Evolutionary conservation across 352 stramenopile genomes (phyloP).

Genomic region (Albugo candida): DNA sequence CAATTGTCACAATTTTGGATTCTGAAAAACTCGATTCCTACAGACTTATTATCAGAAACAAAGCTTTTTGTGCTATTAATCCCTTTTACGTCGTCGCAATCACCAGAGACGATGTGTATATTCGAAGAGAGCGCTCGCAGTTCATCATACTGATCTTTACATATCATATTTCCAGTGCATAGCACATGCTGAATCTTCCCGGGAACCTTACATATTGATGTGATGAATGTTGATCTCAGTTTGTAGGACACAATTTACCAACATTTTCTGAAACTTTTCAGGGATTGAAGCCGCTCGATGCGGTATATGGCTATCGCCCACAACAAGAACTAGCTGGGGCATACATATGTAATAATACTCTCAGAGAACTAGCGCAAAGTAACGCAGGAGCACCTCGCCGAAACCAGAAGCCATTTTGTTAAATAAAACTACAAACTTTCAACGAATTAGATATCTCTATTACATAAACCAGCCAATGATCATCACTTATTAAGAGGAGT

Average conservation of each 20-base stretch:
- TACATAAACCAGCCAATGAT: too few relatives aligned
- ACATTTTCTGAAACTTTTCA: conserved; percentile 92
- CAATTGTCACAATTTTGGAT: conserved; percentile 89
- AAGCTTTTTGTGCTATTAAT: neutral
- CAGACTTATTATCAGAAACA: neutral
- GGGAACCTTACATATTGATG: conserved; percentile 60
- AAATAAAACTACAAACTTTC: neutral
- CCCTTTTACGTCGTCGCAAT: conserved; percentile 79
- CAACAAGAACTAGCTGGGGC: conserved; percentile 87
- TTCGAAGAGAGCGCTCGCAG: conserved; percentile 90
- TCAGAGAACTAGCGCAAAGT: neutral
- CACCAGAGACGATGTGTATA: conserved; percentile 89
- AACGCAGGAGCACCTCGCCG: conserved; percentile 18
- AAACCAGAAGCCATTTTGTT: conserved; percentile 34
- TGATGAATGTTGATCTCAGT: neutral
- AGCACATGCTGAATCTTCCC: conserved; percentile 98
- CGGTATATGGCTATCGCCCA: conserved; percentile 95
- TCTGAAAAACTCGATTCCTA: conserved; percentile 82
- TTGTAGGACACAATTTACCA: conserved; percentile 16
- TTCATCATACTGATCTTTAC: conserved; percentile 90
- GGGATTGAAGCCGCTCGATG: conserved; percentile 86
- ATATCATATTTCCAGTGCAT: conserved; percentile 94
- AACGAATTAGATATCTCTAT: too few relatives aligned
- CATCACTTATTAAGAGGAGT: too few relatives aligned
- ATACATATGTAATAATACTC: neutral